Evolutionary conservation across 116 monocot genomes (phyloP).

Genomic region (Papilionanthe hybrid): DNA sequence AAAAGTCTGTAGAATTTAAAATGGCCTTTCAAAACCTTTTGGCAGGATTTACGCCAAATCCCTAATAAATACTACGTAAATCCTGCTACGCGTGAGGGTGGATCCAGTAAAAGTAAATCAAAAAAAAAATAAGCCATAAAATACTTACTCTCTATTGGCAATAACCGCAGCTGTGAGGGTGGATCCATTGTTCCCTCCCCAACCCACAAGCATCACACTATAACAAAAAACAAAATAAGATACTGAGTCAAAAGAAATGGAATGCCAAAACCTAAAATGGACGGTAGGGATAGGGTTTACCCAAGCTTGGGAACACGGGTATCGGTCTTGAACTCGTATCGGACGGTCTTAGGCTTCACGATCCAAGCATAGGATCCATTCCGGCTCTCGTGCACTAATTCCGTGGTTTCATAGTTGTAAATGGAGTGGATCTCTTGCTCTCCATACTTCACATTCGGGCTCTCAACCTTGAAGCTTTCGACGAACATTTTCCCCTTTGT

Average conservation of each 20-base stretch:
- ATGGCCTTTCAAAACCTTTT: too few species aligned
- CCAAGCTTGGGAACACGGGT: slow-evolving; percentile 77
- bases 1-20: too few species aligned
- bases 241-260: not conserved
- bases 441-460: slow-evolving; percentile 79
- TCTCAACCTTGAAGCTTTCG: slow-evolving; percentile 80
- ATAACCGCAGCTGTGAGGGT: slow-evolving; percentile 95
- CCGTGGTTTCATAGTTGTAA: slow-evolving; percentile 86
- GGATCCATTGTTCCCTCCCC: slow-evolving; percentile 99
- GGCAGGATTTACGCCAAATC: too few species aligned
- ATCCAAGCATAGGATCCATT: slow-evolving; percentile 52
- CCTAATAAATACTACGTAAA: too few species aligned
- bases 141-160: slow-evolving; percentile 88
- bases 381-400: slow-evolving; percentile 63
- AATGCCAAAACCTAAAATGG: not conserved
- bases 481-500: slow-evolving; percentile 56
- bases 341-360: slow-evolving; percentile 60
- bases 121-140: not conserved
- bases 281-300: slow-evolving; percentile 14
- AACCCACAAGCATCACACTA: slow-evolving; percentile 97
- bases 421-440: slow-evolving; percentile 60
- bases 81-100: too few species aligned
- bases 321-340: slow-evolving; percentile 79
- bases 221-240: not conserved
- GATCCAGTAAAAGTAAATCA: too few species aligned